phyloP scores from a whole-genome alignment of 305 asterid genomes.

The Fraxinus baroniana region DNA sequence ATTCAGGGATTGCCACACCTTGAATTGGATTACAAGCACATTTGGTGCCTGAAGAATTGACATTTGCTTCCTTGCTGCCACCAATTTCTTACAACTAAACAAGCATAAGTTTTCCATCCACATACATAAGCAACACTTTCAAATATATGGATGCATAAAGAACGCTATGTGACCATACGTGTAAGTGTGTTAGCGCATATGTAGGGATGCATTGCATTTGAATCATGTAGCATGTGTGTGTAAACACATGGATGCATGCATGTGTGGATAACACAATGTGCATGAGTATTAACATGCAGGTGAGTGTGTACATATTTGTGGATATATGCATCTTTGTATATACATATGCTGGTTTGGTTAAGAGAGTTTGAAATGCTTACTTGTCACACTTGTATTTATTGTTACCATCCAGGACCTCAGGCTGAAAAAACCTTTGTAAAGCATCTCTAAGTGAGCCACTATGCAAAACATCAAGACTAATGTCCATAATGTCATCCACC shows the following conservation, averaged over 20 bases:
- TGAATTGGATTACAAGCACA: slow-evolving; percentile 91
- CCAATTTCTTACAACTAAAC: slow-evolving; percentile 91
- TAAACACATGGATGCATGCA: neutral
- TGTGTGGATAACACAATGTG: slow-evolving; percentile 6
- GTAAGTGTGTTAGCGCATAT: neutral
- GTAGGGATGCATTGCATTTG: neutral
- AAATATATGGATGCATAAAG: slow-evolving; percentile 9
- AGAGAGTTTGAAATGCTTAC: slow-evolving; percentile 46
- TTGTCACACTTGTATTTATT: slow-evolving; percentile 90
- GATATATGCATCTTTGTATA: neutral
- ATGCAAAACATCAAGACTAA: slow-evolving; percentile 90
- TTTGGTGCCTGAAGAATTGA: slow-evolving; percentile 89
- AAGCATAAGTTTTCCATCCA: slow-evolving; percentile 37
- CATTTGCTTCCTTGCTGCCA: slow-evolving; percentile 93
- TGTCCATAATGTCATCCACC: slow-evolving; percentile 97
- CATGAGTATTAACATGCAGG: neutral
- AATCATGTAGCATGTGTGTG: neutral
- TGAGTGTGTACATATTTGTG: neutral
- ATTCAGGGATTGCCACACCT: slow-evolving; percentile 48
- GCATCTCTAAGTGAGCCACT: slow-evolving; percentile 81
- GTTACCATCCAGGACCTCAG: slow-evolving; percentile 89
- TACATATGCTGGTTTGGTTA: neutral
- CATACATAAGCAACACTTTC: slow-evolving; percentile 14
- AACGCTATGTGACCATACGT: neutral
- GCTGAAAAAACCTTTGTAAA: slow-evolving; percentile 80